Evolutionary conservation across 441 rosid genomes (phyloP).

Genomic region (Adansonia rubrostipa): DNA sequence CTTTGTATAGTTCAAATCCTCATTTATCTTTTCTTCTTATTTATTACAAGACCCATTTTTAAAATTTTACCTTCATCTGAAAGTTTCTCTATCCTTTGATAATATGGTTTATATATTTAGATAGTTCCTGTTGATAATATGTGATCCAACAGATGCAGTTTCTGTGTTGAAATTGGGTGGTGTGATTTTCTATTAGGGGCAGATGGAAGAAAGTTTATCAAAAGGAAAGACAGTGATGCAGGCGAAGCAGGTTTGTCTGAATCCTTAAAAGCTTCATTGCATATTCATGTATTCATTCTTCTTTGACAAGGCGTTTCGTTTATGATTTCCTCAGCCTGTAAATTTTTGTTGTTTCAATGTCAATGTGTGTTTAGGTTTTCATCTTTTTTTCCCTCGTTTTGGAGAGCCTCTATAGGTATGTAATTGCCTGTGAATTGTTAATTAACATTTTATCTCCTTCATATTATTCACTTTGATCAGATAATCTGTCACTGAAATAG

Average conservation of each 20-base stretch:
- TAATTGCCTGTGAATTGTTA: neutral
- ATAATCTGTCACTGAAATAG: neutral
- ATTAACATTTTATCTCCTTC: neutral
- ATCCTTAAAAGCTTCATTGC: neutral
- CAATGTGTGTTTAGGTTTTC: too few relatives aligned
- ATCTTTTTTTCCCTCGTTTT: too few relatives aligned
- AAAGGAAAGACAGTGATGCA: conserved; percentile 91
- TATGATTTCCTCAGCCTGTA: conserved; percentile 17
- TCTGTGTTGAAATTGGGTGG: conserved; percentile 48
- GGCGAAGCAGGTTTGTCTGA: conserved; percentile 73
- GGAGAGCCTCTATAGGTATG: neutral
- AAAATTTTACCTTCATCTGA: neutral
- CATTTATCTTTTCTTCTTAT: neutral
- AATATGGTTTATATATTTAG: neutral
- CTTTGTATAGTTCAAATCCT: neutral
- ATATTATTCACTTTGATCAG: neutral
- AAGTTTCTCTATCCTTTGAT: neutral
- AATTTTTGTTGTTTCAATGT: neutral
- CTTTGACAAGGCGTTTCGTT: neutral
- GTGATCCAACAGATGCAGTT: conserved; percentile 3
- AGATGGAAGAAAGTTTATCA: conserved; percentile 60
- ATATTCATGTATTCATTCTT: neutral
- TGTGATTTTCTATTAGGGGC: conserved; percentile 55
- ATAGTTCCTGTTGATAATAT: conserved; percentile 20
- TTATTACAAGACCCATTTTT: conserved; percentile 15